A percentile compares a stretch with the other conserved stretches of the same genome.
These are phyloP conservation scores for Pleurotus eryngii DNA, from an alignment of 768 basidiomycete species.

Conservation along the genomic window DNA sequence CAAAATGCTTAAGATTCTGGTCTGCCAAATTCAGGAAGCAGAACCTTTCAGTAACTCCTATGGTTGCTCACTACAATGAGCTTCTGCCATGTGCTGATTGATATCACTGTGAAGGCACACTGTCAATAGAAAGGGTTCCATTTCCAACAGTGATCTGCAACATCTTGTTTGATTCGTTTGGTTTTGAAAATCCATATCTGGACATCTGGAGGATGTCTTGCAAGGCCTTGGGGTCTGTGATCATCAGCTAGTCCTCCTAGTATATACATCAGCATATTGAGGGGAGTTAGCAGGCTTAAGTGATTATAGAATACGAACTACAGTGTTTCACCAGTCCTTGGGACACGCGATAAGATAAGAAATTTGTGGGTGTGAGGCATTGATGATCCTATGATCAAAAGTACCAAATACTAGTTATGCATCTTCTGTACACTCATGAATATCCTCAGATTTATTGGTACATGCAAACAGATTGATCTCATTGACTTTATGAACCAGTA, in stretches of 20 bases:
- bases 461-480: too few species aligned
- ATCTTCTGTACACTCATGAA: not conserved
- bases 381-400: too few species aligned
- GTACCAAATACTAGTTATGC: too few species aligned
- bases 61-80: slow-evolving; percentile 25
- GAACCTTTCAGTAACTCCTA: slow-evolving; percentile 49
- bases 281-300: not conserved
- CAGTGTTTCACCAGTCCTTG: too few species aligned
- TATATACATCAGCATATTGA: not conserved
- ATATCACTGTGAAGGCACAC: slow-evolving; percentile 20
- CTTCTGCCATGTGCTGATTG: slow-evolving; percentile 19
- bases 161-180: slow-evolving; percentile 45
- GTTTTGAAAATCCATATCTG: slow-evolving; percentile 51
- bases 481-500: too few species aligned
- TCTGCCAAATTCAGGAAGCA: slow-evolving; percentile 53
- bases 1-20: slow-evolving; percentile 49
- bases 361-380: too few species aligned
- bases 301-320: not conserved
- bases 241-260: slow-evolving; percentile 49
- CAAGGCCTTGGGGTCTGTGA: slow-evolving; percentile 54
- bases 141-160: slow-evolving; percentile 47
- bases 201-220: slow-evolving; percentile 54
- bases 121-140: slow-evolving; percentile 53
- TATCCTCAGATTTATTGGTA: too few species aligned
- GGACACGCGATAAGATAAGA: too few species aligned